Evolutionary conservation across 495 filamentous ascomycete species (phyloP), one percentile per base, ranked within the genome.

Genomic region (Aspergillus wentii): DNA sequence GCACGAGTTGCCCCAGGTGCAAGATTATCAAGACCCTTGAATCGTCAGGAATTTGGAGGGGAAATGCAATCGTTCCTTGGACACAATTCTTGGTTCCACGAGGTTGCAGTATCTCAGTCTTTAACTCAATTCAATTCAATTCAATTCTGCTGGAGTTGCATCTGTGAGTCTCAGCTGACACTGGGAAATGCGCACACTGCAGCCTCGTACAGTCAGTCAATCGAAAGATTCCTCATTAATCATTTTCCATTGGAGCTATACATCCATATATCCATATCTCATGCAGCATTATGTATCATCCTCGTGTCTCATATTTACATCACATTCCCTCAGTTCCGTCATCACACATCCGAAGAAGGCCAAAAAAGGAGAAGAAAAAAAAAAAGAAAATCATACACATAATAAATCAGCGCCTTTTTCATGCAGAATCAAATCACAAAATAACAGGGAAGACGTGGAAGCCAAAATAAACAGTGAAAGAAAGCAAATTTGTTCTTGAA

Each of bases 291-390:
- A 39, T 28, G 13, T 23, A 21, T 26, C 22, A 20, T 25, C 30
- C 13, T 25, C 40, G 25, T 45, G 27, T 44, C 27, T 53, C 44
- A 41, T 66, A 63, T 63, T 48, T 63, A 61, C 59, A 66, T 57
- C 47, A n/a, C n/a, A 14, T 30, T 40, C 26, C 33, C 30, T 41
- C 27, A 20, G 15, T 40, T 41, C 30, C 33, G 11, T 30, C 17
- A 15, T 22, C 23, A 33, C 22, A 36, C 31, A 27, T 44, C 15
- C 21, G 37, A 26, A 21, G 38, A 36, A 38, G 40, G 32, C 29
- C 17, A 42, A 32, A 35, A 36, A 30, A 43, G 31, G 45, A 30
- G 17, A 40, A 41, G 35, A 39, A 47, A 52, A 35, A n/a, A n/a
- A 28, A 29, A 31, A 20, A 34, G 15, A 14, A 32, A 22, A 25